A percentile compares a stretch with the other conserved stretches of the same genome.
phyloP scores from a whole-genome alignment of 2,329 filamentous ascomycete species.

The Penicillium hordei region DNA sequence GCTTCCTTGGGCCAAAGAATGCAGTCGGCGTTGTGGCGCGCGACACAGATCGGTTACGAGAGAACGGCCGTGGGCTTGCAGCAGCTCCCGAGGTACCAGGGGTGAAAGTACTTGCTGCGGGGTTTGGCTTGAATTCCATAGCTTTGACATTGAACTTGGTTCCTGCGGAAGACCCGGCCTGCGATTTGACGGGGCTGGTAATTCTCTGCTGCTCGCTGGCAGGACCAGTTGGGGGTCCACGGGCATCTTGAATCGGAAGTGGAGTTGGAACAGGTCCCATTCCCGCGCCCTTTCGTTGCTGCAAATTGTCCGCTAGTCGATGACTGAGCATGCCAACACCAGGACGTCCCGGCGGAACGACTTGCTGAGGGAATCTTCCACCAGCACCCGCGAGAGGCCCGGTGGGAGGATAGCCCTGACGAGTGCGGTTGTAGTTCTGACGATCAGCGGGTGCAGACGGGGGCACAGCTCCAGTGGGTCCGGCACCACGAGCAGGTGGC shows the following conservation, averaged over 20 bases:
- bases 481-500: constrained; percentile 46
- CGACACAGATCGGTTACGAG: constrained; percentile 52
- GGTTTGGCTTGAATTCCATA: constrained; percentile 80
- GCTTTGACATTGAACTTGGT: constrained; percentile 62
- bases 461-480: constrained; percentile 43
- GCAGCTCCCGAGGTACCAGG: constrained; percentile 64
- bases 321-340: constrained; percentile 50
- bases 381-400: constrained; percentile 45
- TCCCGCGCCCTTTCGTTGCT: constrained; percentile 50
- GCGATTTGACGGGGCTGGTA: constrained; percentile 46
- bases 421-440: constrained; percentile 48
- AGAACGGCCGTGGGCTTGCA: constrained; percentile 67
- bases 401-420: constrained; percentile 49
- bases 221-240: constrained; percentile 72
- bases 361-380: constrained; percentile 46
- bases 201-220: constrained; percentile 55
- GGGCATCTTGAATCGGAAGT: constrained; percentile 63
- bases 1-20: constrained; percentile 71
- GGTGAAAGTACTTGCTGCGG: constrained; percentile 77
- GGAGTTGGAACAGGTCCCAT: constrained; percentile 51
- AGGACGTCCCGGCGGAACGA: constrained; percentile 42
- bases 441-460: constrained; percentile 47
- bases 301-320: constrained; percentile 53
- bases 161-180: constrained; percentile 54
- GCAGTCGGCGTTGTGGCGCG: constrained; percentile 50